A percentile compares a stretch with the other conserved stretches of the same genome.
These are phyloP conservation scores for Zygoascus bituminiphila DNA, from an alignment of 805 yeast species.

Conservation along the genomic window DNA sequence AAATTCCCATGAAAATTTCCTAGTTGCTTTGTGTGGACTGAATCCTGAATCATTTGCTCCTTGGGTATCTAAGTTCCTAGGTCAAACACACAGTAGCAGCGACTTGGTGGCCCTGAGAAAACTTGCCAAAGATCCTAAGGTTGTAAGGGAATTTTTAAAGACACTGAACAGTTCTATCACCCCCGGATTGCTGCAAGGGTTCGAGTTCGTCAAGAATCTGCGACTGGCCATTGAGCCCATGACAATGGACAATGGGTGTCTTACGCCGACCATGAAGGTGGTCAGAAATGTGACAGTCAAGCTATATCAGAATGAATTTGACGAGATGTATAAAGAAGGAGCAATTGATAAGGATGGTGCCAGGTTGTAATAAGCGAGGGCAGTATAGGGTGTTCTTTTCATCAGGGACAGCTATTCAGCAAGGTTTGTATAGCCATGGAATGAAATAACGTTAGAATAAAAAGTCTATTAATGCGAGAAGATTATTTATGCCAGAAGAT, in stretches of 20 bases:
- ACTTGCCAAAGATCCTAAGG: constrained; percentile 28
- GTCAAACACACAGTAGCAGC: constrained; percentile 24
- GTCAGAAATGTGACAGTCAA: constrained; percentile 44
- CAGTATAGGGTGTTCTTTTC: too few relatives aligned
- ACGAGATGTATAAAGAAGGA: constrained; percentile 44
- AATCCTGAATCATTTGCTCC: constrained; percentile 40
- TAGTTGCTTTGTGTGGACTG: constrained; percentile 57
- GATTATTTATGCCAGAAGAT: too few relatives aligned
- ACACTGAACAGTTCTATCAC: constrained; percentile 33
- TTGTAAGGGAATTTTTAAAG: constrained; percentile 31
- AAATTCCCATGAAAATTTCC: constrained; percentile 44
- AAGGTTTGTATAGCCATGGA: too few relatives aligned
- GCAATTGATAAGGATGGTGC: constrained; percentile 2
- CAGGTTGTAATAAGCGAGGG: not conserved
- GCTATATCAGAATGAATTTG: constrained; percentile 35
- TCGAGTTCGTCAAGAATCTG: constrained; percentile 54
- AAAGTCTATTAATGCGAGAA: too few relatives aligned
- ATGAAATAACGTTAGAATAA: too few relatives aligned
- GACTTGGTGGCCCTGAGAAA: constrained; percentile 26
- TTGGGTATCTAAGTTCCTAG: constrained; percentile 23
- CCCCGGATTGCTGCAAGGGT: constrained; percentile 43
- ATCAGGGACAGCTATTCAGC: too few relatives aligned
- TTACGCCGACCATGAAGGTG: constrained; percentile 61
- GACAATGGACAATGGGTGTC: constrained; percentile 47
- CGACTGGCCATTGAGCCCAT: constrained; percentile 50